Conservation (phyloP, 1,284 basidiomycete species). For the Pascua guehoae region DNA sequence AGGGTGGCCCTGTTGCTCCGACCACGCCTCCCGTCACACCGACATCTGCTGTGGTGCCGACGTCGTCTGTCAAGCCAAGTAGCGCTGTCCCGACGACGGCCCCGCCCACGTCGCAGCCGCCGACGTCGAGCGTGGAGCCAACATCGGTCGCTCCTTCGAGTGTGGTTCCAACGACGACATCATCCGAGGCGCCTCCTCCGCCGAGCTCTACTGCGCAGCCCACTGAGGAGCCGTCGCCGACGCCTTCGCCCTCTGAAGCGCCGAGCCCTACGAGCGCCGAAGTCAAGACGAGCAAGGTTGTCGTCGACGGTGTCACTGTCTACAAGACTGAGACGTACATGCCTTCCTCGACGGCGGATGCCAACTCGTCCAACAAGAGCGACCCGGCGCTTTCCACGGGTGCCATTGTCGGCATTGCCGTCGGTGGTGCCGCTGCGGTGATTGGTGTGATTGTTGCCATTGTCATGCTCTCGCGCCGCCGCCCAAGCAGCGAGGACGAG, state of each 20-base stretch:
- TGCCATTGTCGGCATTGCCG: conserved; percentile 46
- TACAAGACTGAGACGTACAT: not conserved
- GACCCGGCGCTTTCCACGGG: conserved; percentile 29
- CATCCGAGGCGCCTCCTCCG: conserved; percentile 1
- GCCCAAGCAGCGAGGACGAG: conserved; percentile 42
- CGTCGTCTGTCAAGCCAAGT: not conserved
- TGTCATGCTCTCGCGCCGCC: conserved; percentile 37
- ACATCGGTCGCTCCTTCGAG: not conserved
- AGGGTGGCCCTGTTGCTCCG: not conserved
- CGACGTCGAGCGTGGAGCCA: not conserved
- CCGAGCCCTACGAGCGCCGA: no score
- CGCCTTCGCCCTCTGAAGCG: not conserved
- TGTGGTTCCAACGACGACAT: not conserved
- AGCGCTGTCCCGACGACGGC: no score
- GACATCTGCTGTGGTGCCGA: not conserved
- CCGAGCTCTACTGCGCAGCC: not conserved
- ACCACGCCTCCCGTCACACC: not conserved
- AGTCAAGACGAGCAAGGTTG: no score
- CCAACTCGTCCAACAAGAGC: not conserved
- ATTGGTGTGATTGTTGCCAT: conserved; percentile 33
- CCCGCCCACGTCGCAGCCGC: not conserved
- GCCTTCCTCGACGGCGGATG: not conserved
- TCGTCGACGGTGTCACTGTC: no score
- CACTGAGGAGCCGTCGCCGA: not conserved
- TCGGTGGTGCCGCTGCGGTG: conserved; percentile 39